Evolutionary conservation across 2,329 filamentous ascomycete species (phyloP).

Genomic region (Colletotrichum cuscutae): DNA sequence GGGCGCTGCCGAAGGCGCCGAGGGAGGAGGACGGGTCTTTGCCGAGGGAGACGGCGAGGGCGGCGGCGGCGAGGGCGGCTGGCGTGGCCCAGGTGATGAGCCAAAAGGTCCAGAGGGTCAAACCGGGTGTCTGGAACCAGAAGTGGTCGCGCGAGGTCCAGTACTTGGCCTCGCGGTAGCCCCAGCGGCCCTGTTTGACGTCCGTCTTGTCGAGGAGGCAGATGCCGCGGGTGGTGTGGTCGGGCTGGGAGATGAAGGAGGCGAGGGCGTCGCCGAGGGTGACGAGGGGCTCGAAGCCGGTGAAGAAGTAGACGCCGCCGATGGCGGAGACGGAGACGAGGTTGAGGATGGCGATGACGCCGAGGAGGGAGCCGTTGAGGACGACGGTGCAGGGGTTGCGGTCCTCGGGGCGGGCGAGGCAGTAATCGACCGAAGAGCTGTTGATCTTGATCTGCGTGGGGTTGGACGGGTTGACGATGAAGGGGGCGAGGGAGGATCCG

Average conservation of each 20-base stretch:
- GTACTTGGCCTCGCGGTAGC: constrained; percentile 52
- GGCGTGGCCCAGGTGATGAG: constrained; percentile 51
- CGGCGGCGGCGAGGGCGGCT: constrained; percentile 49
- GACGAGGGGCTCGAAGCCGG: constrained; percentile 54
- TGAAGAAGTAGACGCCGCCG: constrained; percentile 42
- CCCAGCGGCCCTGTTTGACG: constrained; percentile 55
- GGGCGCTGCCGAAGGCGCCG: constrained; percentile 51
- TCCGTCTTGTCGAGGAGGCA: constrained; percentile 61
- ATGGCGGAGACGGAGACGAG: constrained; percentile 47
- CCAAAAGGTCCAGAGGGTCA: constrained; percentile 54
- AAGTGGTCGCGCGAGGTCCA: constrained; percentile 52
- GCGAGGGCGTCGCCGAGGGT: constrained; percentile 62
- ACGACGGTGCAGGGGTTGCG: constrained; percentile 50
- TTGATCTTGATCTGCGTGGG: constrained; percentile 37
- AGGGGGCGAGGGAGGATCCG: constrained; percentile 38
- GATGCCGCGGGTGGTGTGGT: constrained; percentile 53
- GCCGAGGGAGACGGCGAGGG: constrained; percentile 49
- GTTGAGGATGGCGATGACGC: constrained; percentile 54
- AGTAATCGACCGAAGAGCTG: constrained; percentile 32
- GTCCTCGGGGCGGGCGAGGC: constrained; percentile 28
- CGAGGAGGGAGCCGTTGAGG: constrained; percentile 56
- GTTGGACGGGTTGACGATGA: constrained; percentile 21
- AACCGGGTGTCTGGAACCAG: constrained; percentile 58
- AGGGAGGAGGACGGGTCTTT: constrained; percentile 43
- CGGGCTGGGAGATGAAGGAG: constrained; percentile 59